phyloP scores from a whole-genome alignment of 169 alveolate species.

The Besnoitia besnoiti region DNA sequence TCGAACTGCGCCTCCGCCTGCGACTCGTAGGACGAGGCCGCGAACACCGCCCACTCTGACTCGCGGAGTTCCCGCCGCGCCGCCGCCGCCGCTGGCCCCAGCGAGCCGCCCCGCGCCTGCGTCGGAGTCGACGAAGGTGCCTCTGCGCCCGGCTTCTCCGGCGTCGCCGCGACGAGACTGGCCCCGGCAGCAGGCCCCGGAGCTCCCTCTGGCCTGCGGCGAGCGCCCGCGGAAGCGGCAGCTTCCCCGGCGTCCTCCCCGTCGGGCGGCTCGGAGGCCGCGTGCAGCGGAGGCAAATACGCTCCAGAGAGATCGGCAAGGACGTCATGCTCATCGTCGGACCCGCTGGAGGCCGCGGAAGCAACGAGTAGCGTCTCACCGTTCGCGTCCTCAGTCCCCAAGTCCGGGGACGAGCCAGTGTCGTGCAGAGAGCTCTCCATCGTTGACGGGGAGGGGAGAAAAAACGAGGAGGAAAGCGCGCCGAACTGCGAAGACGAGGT shows the following conservation, averaged over 20 bases:
- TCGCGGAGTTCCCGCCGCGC: neutral
- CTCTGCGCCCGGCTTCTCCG: neutral
- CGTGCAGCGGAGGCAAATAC: neutral
- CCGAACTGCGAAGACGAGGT: too few relatives aligned
- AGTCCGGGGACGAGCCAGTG: too few relatives aligned
- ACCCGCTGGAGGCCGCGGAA: neutral
- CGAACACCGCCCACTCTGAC: constrained; percentile 57
- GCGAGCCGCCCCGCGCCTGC: neutral
- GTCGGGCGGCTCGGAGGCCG: neutral
- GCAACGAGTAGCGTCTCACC: neutral
- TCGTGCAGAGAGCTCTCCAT: too few relatives aligned
- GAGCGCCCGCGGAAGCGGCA: neutral
- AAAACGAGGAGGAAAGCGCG: too few relatives aligned
- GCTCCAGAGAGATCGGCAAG: neutral
- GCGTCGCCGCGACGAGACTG: too few relatives aligned
- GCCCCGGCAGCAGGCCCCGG: too few relatives aligned
- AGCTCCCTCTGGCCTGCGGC: neutral
- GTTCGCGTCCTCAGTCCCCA: too few relatives aligned
- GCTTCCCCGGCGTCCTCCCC: neutral
- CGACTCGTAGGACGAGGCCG: constrained; percentile 47
- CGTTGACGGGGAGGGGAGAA: too few relatives aligned
- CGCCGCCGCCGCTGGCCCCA: neutral
- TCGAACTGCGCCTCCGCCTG: constrained; percentile 45
- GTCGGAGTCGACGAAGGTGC: neutral
- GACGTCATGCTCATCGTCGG: neutral